A percentile compares a stretch with the other conserved stretches of the same genome.
Evolutionary conservation across 345 rosid species (phyloP).

Genomic region (Pelargonium nanum): DNA sequence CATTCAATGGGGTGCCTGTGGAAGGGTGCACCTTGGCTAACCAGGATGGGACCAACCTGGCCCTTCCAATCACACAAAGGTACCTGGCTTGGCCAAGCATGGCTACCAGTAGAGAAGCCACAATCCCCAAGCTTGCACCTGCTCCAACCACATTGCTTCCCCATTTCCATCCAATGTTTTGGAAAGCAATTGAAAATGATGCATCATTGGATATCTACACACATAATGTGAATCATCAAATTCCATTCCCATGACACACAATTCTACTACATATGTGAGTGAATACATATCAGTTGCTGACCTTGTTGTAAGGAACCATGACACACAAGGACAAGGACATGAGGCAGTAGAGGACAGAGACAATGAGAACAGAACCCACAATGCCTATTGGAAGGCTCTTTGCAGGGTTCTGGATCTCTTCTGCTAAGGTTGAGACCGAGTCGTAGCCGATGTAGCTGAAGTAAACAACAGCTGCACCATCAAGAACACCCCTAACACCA

Average conservation of each 20-base stretch:
- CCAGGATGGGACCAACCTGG: constrained; percentile 77
- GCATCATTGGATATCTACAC: constrained; percentile 46
- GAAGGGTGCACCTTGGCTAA: constrained; percentile 90
- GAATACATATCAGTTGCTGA: too few species aligned
- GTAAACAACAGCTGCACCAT: constrained; percentile 83
- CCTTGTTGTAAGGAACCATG: constrained; percentile 77
- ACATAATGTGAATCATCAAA: background rate
- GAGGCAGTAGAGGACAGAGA: constrained; percentile 66
- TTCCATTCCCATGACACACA: too few species aligned
- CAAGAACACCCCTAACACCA: constrained; percentile 62
- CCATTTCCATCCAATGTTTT: constrained; percentile 69
- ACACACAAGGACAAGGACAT: constrained; percentile 70
- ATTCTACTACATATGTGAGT: too few species aligned
- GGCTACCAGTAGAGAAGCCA: constrained; percentile 85
- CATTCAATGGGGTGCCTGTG: constrained; percentile 87
- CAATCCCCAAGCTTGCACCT: constrained; percentile 93
- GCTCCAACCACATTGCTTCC: constrained; percentile 83
- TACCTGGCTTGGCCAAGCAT: constrained; percentile 98
- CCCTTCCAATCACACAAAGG: constrained; percentile 87
- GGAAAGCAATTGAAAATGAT: constrained; percentile 57
- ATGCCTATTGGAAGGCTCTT: constrained; percentile 78
- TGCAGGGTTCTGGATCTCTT: constrained; percentile 80
- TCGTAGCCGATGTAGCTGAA: constrained; percentile 92
- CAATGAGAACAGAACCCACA: constrained; percentile 67
- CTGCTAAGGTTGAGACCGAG: constrained; percentile 89